A percentile compares a stretch with the other conserved stretches of the same genome.
phyloP scores from a whole-genome alignment of 2,329 filamentous ascomycete species.

The Nigrospora osmanthi region DNA sequence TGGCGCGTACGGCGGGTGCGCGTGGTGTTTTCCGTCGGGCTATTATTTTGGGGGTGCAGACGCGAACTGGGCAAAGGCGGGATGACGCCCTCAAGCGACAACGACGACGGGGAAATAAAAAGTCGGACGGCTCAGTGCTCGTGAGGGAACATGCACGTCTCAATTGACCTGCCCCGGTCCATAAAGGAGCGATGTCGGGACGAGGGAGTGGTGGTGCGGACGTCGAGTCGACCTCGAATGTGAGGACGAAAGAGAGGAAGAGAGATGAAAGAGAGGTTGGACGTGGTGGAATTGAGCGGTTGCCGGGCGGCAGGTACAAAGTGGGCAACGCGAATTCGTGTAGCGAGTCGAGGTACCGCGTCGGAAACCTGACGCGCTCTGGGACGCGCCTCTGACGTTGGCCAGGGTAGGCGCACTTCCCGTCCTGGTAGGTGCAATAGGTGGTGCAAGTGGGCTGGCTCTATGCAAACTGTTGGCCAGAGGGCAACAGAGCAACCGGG shows the following conservation, averaged over 20 bases:
- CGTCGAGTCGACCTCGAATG: no score
- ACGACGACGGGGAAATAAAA: background rate
- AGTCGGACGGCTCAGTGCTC: background rate
- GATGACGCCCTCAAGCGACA: no score
- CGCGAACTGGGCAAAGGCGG: background rate
- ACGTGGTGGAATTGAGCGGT: background rate
- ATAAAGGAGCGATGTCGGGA: no score
- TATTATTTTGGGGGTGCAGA: background rate
- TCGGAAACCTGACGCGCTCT: background rate
- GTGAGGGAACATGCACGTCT: no score
- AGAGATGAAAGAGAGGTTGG: background rate
- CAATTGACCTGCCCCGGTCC: no score
- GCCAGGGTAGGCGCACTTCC: no score
- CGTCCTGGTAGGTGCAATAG: no score
- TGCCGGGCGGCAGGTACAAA: constrained; percentile 2
- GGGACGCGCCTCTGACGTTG: background rate
- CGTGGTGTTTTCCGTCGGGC: background rate
- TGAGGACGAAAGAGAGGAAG: background rate
- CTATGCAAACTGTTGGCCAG: no score
- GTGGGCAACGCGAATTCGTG: background rate
- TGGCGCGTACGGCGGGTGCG: background rate
- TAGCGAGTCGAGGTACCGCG: constrained; percentile 1
- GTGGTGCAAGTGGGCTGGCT: no score
- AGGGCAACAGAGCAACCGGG: no score
- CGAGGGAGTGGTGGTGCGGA: no score